A percentile compares a stretch with the other conserved stretches of the same genome.
phyloP scores from a whole-genome alignment of 805 yeast genomes.

The Blastobotrys mokoenaii region DNA sequence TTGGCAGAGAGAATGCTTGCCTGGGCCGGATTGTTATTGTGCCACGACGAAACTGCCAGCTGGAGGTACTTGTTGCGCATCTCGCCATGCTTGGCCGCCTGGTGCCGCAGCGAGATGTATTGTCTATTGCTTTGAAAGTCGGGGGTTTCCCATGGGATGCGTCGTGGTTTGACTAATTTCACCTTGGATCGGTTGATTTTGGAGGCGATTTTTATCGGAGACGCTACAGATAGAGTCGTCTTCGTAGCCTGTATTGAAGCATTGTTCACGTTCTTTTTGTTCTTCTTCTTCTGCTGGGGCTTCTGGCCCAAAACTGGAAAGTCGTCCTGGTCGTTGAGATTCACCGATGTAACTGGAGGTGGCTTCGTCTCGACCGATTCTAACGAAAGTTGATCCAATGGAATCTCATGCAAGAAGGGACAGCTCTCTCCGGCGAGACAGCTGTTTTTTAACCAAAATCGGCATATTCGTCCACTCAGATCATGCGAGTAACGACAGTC shows the following conservation, averaged over 20 bases:
- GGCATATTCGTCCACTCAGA: slow-evolving; percentile 33
- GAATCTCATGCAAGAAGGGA: slow-evolving; percentile 34
- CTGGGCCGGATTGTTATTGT: slow-evolving; percentile 23
- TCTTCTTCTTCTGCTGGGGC: not conserved
- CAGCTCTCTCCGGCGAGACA: slow-evolving; percentile 38
- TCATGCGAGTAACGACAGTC: slow-evolving; percentile 43
- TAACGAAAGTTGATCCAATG: slow-evolving; percentile 15
- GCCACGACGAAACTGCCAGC: slow-evolving; percentile 27
- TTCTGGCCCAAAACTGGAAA: slow-evolving; percentile 18
- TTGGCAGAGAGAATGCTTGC: slow-evolving; percentile 25
- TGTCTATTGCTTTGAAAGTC: slow-evolving; percentile 18
- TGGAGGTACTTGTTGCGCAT: slow-evolving; percentile 28
- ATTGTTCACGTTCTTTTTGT: not conserved
- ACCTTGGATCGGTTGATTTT: slow-evolving; percentile 1
- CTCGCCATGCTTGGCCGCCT: slow-evolving; percentile 23
- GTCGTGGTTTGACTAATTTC: slow-evolving; percentile 3
- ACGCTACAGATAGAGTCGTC: not conserved
- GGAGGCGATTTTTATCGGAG: not conserved
- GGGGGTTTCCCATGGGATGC: slow-evolving; percentile 25
- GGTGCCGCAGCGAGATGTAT: slow-evolving; percentile 22
- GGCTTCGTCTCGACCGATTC: slow-evolving; percentile 1
- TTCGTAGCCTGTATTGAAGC: not conserved
- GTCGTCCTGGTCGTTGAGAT: slow-evolving; percentile 15
- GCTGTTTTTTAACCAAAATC: slow-evolving; percentile 39
- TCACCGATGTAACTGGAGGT: slow-evolving; percentile 9